Conservation (phyloP, 2,329 filamentous ascomycete genomes). For the Penicillium expansum region DNA sequence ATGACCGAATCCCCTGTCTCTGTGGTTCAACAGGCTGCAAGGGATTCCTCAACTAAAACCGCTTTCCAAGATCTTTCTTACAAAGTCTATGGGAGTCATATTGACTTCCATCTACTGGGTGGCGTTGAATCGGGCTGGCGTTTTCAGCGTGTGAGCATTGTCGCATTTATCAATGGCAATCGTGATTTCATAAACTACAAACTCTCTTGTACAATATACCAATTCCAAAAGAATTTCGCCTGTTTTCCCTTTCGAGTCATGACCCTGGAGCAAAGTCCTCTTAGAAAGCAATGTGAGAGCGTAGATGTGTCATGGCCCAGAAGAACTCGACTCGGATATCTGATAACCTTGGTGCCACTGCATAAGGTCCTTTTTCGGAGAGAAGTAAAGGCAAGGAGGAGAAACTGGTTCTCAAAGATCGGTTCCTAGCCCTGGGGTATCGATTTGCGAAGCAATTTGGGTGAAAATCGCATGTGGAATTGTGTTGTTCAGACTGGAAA, state of each 20-base stretch:
- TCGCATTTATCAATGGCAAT: slow-evolving; percentile 17
- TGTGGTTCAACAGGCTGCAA: slow-evolving; percentile 96
- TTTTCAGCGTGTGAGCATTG: slow-evolving; percentile 17
- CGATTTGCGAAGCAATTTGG: slow-evolving; percentile 2
- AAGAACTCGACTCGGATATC: neutral
- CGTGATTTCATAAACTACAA: slow-evolving; percentile 22
- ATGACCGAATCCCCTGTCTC: slow-evolving; percentile 94
- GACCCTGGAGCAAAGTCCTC: neutral
- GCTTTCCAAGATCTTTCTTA: neutral
- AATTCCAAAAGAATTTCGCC: slow-evolving; percentile 16
- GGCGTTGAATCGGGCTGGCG: slow-evolving; percentile 15
- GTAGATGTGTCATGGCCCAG: neutral
- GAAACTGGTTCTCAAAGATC: neutral
- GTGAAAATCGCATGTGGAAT: slow-evolving; percentile 1
- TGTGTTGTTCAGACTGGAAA: slow-evolving; percentile 2
- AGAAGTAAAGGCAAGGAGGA: neutral
- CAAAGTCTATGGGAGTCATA: neutral
- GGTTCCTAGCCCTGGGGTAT: slow-evolving; percentile 6
- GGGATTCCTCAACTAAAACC: slow-evolving; percentile 87
- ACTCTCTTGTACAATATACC: slow-evolving; percentile 29
- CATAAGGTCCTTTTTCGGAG: neutral
- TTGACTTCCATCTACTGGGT: slow-evolving; percentile 7
- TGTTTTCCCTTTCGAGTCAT: neutral
- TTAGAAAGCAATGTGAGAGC: neutral
- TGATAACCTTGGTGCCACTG: neutral